Evolutionary conservation across 1,284 basidiomycete species (phyloP).

Genomic region (Melampsora americana): DNA sequence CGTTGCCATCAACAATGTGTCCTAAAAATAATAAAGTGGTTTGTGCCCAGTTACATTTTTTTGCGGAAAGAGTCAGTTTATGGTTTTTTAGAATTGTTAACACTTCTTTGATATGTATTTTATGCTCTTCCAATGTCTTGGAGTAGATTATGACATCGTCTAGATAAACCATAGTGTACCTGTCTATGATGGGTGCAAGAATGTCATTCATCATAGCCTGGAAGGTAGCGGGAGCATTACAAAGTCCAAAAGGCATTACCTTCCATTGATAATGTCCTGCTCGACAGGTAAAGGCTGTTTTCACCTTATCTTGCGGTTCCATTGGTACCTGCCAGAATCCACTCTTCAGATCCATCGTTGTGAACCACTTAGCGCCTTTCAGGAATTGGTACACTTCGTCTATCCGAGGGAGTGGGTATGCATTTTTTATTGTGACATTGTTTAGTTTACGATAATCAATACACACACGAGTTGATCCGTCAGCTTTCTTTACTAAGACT

Average conservation of each 20-base stretch:
- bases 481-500: slow-evolving; percentile 1
- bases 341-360: neutral
- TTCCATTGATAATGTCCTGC: neutral
- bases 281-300: neutral
- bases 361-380: neutral
- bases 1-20: neutral
- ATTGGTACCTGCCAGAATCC: slow-evolving; percentile 14
- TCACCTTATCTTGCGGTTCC: neutral
- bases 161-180: slow-evolving; percentile 2
- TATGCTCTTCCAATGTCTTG: neutral
- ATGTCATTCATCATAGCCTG: no score
- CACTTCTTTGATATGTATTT: neutral
- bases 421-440: neutral
- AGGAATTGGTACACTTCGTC: slow-evolving; percentile 4
- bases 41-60: slow-evolving; percentile 11
- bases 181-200: neutral
- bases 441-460: slow-evolving; percentile 7
- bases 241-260: no score
- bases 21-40: neutral
- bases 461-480: neutral
- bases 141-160: slow-evolving; percentile 11
- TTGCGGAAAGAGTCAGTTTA: neutral
- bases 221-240: no score
- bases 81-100: neutral
- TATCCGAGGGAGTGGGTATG: neutral